Conservation (phyloP, 306 rosid genomes). For the Quercus dentata region DNA sequence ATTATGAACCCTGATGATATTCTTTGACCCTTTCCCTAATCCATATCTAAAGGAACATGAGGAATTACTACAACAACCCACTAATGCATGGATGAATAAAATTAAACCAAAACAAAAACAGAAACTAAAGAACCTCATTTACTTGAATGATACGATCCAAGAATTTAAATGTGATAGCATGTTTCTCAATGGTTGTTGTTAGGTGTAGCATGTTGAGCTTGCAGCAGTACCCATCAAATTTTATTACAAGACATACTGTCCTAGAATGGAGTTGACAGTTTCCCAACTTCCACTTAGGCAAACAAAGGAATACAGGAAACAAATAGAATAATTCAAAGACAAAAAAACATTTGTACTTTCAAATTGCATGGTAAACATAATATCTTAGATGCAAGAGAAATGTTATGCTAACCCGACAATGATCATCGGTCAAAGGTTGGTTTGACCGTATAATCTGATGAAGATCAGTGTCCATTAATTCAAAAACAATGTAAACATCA, state of each 20-base stretch:
- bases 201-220: background rate
- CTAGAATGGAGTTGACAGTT: background rate
- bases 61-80: background rate
- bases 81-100: background rate
- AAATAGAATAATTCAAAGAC: background rate
- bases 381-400: conserved; percentile 19
- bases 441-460: conserved; percentile 89
- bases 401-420: conserved; percentile 78
- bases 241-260: background rate
- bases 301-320: background rate
- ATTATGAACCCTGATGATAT: background rate
- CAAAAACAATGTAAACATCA: conserved; percentile 85
- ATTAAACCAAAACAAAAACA: background rate
- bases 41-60: background rate
- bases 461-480: conserved; percentile 90
- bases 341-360: background rate
- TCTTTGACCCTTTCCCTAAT: background rate
- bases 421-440: conserved; percentile 83
- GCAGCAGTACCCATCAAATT: background rate
- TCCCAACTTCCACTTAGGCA: background rate
- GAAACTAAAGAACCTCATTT: background rate
- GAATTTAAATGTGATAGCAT: background rate
- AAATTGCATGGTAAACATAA: background rate
- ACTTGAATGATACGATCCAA: background rate
- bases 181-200: background rate